These are phyloP conservation scores for Andrographis paniculata DNA, from an alignment of 305 asterid species.

Conservation along the genomic window DNA sequence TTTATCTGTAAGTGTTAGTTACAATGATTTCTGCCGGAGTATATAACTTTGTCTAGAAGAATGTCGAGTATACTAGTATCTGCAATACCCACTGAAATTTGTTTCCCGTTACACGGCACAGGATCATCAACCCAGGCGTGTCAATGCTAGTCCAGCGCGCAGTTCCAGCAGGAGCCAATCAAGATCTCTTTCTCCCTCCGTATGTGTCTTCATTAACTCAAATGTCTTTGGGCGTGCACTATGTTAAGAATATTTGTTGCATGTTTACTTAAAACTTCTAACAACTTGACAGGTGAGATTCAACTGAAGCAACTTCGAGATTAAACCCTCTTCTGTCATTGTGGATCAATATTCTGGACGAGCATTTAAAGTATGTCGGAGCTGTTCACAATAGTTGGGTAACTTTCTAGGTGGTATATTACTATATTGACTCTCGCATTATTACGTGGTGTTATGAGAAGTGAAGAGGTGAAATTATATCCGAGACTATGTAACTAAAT, in stretches of 20 bases:
- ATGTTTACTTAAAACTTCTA: not conserved
- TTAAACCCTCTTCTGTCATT: too few species aligned
- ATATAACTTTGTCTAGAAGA: not conserved
- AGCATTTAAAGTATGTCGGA: too few species aligned
- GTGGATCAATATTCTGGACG: too few species aligned
- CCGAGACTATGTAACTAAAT: too few species aligned
- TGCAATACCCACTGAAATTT: not conserved
- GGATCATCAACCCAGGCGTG: constrained; percentile 18
- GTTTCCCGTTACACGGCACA: not conserved
- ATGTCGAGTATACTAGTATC: not conserved
- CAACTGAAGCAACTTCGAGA: constrained; percentile 1
- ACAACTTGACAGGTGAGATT: constrained; percentile 15
- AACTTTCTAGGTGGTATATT: too few species aligned
- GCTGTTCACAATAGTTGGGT: too few species aligned
- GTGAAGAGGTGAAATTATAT: too few species aligned
- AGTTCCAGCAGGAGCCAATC: constrained; percentile 29
- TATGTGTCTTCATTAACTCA: not conserved
- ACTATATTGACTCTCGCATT: too few species aligned
- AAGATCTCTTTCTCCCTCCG: constrained; percentile 10
- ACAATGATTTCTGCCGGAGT: not conserved
- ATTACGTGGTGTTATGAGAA: too few species aligned
- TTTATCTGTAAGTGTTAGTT: constrained; percentile 31
- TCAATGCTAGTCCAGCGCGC: constrained; percentile 24
- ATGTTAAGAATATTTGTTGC: too few species aligned
- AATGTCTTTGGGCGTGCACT: too few species aligned